Conservation (phyloP, 768 basidiomycete genomes). For the Collybia nuda region DNA sequence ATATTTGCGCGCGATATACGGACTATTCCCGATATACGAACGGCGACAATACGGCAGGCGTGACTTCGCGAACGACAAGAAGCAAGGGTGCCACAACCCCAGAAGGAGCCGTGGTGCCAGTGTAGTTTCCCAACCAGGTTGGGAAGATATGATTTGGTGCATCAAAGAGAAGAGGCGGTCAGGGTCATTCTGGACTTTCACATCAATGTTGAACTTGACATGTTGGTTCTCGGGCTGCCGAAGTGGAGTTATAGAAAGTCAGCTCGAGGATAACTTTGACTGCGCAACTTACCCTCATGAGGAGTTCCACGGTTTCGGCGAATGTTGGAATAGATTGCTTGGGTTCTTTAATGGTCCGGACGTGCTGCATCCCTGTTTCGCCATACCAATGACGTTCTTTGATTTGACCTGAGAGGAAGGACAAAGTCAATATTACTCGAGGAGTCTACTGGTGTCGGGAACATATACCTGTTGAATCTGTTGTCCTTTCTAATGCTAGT, state of each 20-base stretch:
- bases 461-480: conserved; percentile 63
- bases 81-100: conserved; percentile 91
- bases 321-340: conserved; percentile 91
- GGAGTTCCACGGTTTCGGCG: conserved; percentile 70
- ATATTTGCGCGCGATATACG: conserved; percentile 72
- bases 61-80: conserved; percentile 72
- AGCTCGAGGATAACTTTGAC: conserved; percentile 11
- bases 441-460: not conserved
- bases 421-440: not conserved
- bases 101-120: conserved; percentile 82
- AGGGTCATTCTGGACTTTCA: conserved; percentile 92
- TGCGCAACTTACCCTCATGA: conserved; percentile 64
- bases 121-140: conserved; percentile 69
- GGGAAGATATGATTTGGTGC: conserved; percentile 60
- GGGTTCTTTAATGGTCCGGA: conserved; percentile 78
- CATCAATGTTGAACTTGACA: conserved; percentile 84
- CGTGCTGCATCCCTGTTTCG: conserved; percentile 68
- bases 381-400: conserved; percentile 74
- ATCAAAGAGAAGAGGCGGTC: conserved; percentile 81
- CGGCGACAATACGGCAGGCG: conserved; percentile 81
- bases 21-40: conserved; percentile 80
- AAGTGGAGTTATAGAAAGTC: conserved; percentile 6
- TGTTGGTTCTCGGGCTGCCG: conserved; percentile 70
- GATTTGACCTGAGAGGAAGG: conserved; percentile 52
- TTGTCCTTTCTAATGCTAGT: conserved; percentile 74